A percentile compares a stretch with the other conserved stretches of the same genome.
Conservation (phyloP, 2,329 filamentous ascomycete species). For the Biscogniauxia marginata region DNA sequence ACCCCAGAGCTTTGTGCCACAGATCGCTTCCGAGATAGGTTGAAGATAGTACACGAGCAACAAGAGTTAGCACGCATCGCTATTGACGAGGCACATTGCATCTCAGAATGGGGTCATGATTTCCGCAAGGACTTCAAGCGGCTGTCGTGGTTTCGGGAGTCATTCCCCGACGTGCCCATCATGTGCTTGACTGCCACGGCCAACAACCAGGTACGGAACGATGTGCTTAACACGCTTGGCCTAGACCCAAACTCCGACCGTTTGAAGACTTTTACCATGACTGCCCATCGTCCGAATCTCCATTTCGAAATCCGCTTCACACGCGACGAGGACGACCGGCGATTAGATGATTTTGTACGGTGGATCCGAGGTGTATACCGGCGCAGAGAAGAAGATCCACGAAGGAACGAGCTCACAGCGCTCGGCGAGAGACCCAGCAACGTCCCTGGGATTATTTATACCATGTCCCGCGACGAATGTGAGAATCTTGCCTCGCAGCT, state of each 20-base stretch:
- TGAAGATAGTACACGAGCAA: constrained; percentile 74
- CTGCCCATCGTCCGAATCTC: constrained; percentile 78
- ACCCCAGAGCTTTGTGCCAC: constrained; percentile 86
- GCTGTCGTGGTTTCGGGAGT: constrained; percentile 79
- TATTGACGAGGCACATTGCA: constrained; percentile 94
- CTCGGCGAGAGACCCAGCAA: constrained; percentile 57
- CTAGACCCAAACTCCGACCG: constrained; percentile 57
- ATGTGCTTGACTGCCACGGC: constrained; percentile 93
- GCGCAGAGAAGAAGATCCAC: constrained; percentile 60
- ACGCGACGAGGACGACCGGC: constrained; percentile 68
- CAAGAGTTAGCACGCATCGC: constrained; percentile 83
- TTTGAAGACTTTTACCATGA: constrained; percentile 78
- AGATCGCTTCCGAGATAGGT: constrained; percentile 71
- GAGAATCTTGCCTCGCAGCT: constrained; percentile 67
- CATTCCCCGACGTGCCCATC: constrained; percentile 81
- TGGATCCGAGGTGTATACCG: constrained; percentile 76
- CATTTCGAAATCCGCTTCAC: constrained; percentile 90
- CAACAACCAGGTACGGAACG: constrained; percentile 74
- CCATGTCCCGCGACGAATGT: constrained; percentile 71
- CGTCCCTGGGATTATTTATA: constrained; percentile 79
- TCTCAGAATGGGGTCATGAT: constrained; percentile 97
- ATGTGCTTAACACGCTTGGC: constrained; percentile 75
- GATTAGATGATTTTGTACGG: constrained; percentile 68
- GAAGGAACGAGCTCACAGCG: constrained; percentile 57
- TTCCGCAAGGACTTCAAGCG: constrained; percentile 91